Evolutionary conservation across 2,329 filamentous ascomycete species (phyloP).

Genomic region (Pochonia chlamydosporia): DNA sequence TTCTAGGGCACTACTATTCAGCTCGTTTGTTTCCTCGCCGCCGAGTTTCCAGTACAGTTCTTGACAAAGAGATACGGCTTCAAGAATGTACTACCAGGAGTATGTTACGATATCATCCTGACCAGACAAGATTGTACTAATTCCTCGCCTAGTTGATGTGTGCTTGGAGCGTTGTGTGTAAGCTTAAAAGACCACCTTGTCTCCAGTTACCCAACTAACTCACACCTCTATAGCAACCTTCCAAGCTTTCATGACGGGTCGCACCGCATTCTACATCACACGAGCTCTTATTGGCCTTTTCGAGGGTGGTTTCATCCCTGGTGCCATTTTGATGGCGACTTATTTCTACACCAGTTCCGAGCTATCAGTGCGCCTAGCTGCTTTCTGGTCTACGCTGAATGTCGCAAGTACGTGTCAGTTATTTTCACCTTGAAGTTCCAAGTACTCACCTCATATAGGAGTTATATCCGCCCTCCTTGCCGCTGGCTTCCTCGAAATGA

Average conservation of each 20-base stretch:
- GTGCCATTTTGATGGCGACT: constrained; percentile 58
- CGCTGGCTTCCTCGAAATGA: constrained; percentile 42
- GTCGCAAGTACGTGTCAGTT: constrained; percentile 26
- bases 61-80: constrained; percentile 53
- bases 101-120: constrained; percentile 11
- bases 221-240: constrained; percentile 24
- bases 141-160: constrained; percentile 35
- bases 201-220: no score
- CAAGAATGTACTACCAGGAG: constrained; percentile 45
- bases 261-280: constrained; percentile 42
- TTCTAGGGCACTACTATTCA: constrained; percentile 46
- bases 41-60: constrained; percentile 54
- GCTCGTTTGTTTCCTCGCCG: constrained; percentile 45
- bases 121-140: background rate
- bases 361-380: constrained; percentile 59
- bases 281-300: constrained; percentile 47
- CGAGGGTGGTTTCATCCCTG: constrained; percentile 54
- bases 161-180: constrained; percentile 38
- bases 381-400: constrained; percentile 57
- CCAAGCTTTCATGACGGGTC: constrained; percentile 45
- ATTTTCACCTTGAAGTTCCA: no score
- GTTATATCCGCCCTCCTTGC: constrained; percentile 43
- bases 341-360: constrained; percentile 70
- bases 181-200: constrained; percentile 6
- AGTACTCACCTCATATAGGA: constrained; percentile 26